phyloP scores from a whole-genome alignment of 2,329 filamentous ascomycete genomes.

The Sporothrix pseudoabietina region DNA sequence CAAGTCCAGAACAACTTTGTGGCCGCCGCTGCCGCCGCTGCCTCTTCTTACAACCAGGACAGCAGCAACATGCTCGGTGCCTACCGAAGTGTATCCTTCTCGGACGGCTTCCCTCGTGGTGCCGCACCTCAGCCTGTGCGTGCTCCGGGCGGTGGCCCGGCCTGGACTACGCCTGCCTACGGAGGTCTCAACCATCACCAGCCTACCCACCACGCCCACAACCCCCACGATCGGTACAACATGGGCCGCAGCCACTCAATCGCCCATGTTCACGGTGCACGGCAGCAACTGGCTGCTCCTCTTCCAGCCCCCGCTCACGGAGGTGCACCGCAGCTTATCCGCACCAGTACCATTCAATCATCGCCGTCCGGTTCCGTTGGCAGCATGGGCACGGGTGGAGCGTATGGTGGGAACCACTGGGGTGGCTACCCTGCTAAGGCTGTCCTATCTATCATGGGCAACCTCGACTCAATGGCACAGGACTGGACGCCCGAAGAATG shows the following conservation, averaged over 20 bases:
- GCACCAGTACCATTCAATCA: constrained; percentile 57
- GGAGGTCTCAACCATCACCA: constrained; percentile 38
- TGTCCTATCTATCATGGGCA: constrained; percentile 78
- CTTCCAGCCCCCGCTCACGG: constrained; percentile 49
- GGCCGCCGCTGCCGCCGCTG: constrained; percentile 34
- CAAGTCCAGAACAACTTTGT: constrained; percentile 45
- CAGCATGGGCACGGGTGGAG: constrained; percentile 41
- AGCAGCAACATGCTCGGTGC: constrained; percentile 57
- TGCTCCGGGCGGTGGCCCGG: constrained; percentile 40
- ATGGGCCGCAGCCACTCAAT: constrained; percentile 45
- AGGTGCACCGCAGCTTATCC: constrained; percentile 53
- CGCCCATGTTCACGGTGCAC: constrained; percentile 47
- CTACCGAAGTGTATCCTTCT: constrained; percentile 57
- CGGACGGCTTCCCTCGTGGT: constrained; percentile 50
- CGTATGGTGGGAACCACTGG: constrained; percentile 71
- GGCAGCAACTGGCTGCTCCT: constrained; percentile 53
- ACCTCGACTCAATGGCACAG: constrained; percentile 80
- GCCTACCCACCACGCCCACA: constrained; percentile 23
- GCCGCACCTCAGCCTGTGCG: constrained; percentile 41
- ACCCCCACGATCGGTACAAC: constrained; percentile 33
- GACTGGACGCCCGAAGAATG: constrained; percentile 83
- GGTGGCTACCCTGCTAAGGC: constrained; percentile 83
- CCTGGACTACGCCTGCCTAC: constrained; percentile 49
- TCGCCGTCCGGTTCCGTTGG: constrained; percentile 32
- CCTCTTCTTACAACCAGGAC: constrained; percentile 44